Percentiles rank a stretch among this genome's conserved stretches.
Evolutionary conservation across 306 rosid species (phyloP).

Genomic region (Malus fusca): DNA sequence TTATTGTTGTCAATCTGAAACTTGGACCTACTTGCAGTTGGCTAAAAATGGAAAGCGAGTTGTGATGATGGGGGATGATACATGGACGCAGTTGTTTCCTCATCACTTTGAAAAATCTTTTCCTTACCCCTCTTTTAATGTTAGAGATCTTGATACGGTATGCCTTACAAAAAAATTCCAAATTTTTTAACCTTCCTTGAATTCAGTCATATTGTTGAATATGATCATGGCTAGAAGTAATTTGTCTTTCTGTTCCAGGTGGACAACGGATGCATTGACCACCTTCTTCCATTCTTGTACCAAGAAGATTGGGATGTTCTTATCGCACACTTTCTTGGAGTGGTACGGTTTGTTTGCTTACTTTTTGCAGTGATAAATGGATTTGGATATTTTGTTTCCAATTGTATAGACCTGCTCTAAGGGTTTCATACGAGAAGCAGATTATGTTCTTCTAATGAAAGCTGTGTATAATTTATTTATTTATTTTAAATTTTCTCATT

Average conservation of each 20-base stretch:
- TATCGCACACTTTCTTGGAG: conserved; percentile 94
- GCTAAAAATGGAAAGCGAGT: conserved; percentile 84
- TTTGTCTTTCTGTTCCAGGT: conserved; percentile 45
- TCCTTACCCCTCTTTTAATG: conserved; percentile 92
- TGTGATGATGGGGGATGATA: conserved; percentile 98
- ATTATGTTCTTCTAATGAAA: not conserved
- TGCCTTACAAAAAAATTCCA: conserved; percentile 2
- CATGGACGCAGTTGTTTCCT: conserved; percentile 96
- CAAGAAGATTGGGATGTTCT: conserved; percentile 97
- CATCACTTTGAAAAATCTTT: conserved; percentile 66
- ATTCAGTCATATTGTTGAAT: not conserved
- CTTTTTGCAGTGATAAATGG: not conserved
- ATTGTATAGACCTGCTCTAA: no score
- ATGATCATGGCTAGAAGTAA: conserved; percentile 7
- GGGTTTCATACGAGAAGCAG: not conserved
- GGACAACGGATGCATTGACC: conserved; percentile 88
- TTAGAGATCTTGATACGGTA: conserved; percentile 94
- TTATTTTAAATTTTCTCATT: conserved; percentile 7
- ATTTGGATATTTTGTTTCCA: not conserved
- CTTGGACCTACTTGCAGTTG: conserved; percentile 41
- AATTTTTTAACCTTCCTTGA: not conserved
- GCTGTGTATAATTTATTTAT: not conserved
- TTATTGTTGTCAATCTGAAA: conserved; percentile 5
- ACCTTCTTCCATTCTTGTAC: conserved; percentile 70
- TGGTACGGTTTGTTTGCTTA: conserved; percentile 48